Evolutionary conservation across 768 basidiomycete species (phyloP), one percentile per base, ranked within the genome.

Genomic region (Leccinum rimulosum): DNA sequence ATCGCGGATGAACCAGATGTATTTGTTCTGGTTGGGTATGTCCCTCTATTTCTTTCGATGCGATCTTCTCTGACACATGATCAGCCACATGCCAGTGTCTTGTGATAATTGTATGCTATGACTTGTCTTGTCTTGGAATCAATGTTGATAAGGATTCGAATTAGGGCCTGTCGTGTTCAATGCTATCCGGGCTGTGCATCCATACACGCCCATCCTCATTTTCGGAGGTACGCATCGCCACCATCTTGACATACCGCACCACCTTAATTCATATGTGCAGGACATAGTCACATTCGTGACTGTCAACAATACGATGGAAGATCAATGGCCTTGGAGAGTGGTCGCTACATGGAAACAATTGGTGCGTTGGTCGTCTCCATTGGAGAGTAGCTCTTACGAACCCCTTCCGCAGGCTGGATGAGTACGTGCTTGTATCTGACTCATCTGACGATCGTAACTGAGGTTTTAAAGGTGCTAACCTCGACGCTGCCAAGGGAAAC

Each of bases 331-430:
- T 69, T 95, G 60, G 90, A 93, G 66, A 88, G 91, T 62, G 90
- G 95, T 17, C 79, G 92, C 25, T 96, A 95, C 69, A 90, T 96
- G 88, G 95, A 97, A 75, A 97, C 94, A 10, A 77, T 95, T 55
- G 93, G 91, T 88, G 52, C 12, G 82, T 54, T 12, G 11, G 6
- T 11, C 15, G 0, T 19, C 43, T 30, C 28, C 4, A 19, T 25
- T 33, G 30, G 4, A 22, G 2, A 19, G 27, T n/a, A 10, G n/a
- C 25, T 33, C 30, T 2, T 25, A 38, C 9, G 49, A 0, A 45
- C 47, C 15, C 38, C 27, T 45, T 47, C 50, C 28, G 28, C 31
- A 71, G 73, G 87, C 9, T 92, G 85, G 83, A 75, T 89, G 77
- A 87, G 89, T 87, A 65, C 45, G 78, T 73, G 15, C 2, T 10